Base-by-base conservation (phyloP, 2,329 filamentous ascomycete genomes). In the Chrysosphaeria jannelii region DNA sequence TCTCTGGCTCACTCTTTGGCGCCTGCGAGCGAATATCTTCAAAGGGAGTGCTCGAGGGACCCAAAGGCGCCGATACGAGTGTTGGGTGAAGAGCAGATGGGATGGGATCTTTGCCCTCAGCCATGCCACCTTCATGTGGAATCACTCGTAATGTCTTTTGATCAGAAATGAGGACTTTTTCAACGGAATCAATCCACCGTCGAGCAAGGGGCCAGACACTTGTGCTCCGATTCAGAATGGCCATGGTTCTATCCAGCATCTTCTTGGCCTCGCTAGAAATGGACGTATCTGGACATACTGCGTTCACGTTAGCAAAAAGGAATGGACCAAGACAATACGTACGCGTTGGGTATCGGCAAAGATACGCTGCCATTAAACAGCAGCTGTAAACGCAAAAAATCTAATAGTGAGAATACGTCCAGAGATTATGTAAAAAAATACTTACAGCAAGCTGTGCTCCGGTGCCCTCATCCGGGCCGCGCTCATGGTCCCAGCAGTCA, bases 331-430 rank as follows among this genome's bases (percentile, higher is more conserved):
- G 10, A 4, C 11, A 7, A 14, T 10, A 27, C 31, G 10, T 23
- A 34, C 33, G 11, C 4, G 27, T 27, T 18, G 31, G 23, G 10
- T 53, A 54, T 32, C 50, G 50, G 33, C 44, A 50, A 1, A 57
- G 36, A 23, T 57, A 57, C 2, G 46, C 45, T 5, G 50, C 46
- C 28, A 56, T 46, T 4, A 56, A 34, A 10, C 49, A 51, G 28
- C 51, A 56, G 13, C 45, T 51, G 24, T 57, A 57, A 9, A 56
- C 50, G 24, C 49, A 52, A 27, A 57, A 56, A 2, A 50, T 37
- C 38, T 47, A 14, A 12, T 10, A 14, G 16, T 12, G 22, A n/a
- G n/a, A 18, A 18, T 18, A 18, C 16, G 7, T 7, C 16, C 16
- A 7, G 7, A 18, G 16, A 18, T n/a, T n/a, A n/a, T 18, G 7